phyloP scores from a whole-genome alignment of 192 early-diverging fungal species.

The Backusella australiensis region DNA sequence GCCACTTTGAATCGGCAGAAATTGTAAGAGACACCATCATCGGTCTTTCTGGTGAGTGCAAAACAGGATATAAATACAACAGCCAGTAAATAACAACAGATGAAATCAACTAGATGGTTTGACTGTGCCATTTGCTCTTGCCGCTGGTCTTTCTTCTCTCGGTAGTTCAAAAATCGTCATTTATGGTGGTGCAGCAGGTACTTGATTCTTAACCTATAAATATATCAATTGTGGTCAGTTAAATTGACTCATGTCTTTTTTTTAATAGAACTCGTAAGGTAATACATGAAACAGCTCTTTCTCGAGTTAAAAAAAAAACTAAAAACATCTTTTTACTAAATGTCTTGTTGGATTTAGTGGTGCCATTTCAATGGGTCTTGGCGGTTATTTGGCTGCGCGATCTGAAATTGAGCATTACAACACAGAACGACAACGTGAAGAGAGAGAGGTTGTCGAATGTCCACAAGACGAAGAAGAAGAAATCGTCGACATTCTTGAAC shows the following conservation, averaged over 20 bases:
- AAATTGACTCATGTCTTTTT: background rate
- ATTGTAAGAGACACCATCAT: constrained; percentile 45
- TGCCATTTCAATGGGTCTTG: constrained; percentile 62
- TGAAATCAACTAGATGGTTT: constrained; percentile 33
- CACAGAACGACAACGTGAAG: constrained; percentile 53
- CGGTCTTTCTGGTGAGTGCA: constrained; percentile 34
- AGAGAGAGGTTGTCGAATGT: constrained; percentile 48
- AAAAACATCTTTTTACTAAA: background rate
- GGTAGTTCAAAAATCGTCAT: constrained; percentile 53
- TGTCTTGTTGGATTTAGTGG: constrained; percentile 36
- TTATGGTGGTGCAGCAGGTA: constrained; percentile 58
- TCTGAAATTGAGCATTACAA: constrained; percentile 65
- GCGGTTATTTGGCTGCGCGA: constrained; percentile 59
- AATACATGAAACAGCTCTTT: background rate
- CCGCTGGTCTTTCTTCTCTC: constrained; percentile 58
- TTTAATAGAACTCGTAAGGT: constrained; percentile 20
- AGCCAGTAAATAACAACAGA: too few relatives aligned
- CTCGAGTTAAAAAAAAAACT: background rate
- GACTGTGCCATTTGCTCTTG: constrained; percentile 65
- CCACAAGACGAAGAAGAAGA: constrained; percentile 57
- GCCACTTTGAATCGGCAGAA: constrained; percentile 46
- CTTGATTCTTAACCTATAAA: background rate
- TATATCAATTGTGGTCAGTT: background rate
- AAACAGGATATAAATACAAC: background rate
- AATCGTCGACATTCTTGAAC: constrained; percentile 61